phyloP scores from a whole-genome alignment of 768 basidiomycete species.

The Strobilomyces dryophilus region DNA sequence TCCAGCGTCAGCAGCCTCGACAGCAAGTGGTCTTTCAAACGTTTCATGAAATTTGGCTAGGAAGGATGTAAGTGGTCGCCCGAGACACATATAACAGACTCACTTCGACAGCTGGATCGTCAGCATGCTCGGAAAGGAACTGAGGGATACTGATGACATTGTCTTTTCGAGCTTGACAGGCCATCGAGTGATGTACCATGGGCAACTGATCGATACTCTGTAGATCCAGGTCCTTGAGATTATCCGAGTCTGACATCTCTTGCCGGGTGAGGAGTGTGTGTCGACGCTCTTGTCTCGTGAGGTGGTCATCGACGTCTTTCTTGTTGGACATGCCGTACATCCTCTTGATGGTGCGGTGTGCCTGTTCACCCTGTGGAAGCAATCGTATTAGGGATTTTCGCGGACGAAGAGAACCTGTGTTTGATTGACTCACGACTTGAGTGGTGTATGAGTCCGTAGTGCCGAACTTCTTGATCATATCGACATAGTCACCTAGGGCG shows the following conservation, averaged over 20 bases:
- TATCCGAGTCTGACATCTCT: background rate
- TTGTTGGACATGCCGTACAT: background rate
- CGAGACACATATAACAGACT: too few relatives aligned
- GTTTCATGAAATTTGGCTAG: background rate
- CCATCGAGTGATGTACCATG: too few relatives aligned
- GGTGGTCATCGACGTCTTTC: background rate
- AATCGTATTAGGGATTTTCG: background rate
- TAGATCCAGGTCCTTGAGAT: too few relatives aligned
- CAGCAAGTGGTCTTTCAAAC: background rate
- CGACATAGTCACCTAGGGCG: background rate
- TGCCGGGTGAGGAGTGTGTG: conserved; percentile 1
- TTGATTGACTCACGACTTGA: background rate
- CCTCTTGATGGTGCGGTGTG: background rate
- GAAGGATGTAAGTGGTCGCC: too few relatives aligned
- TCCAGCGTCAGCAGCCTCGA: background rate
- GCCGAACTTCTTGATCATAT: background rate
- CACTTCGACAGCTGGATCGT: too few relatives aligned
- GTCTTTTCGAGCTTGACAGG: too few relatives aligned
- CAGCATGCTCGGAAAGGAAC: too few relatives aligned
- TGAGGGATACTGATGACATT: too few relatives aligned
- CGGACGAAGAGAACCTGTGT: background rate
- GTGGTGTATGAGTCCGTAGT: background rate
- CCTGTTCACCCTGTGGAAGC: background rate
- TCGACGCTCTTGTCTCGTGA: background rate
- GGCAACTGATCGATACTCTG: too few relatives aligned